Percentiles rank a stretch among this genome's conserved stretches.
Conservation (phyloP, 2,329 filamentous ascomycete genomes). For the Cytospora leucostoma region DNA sequence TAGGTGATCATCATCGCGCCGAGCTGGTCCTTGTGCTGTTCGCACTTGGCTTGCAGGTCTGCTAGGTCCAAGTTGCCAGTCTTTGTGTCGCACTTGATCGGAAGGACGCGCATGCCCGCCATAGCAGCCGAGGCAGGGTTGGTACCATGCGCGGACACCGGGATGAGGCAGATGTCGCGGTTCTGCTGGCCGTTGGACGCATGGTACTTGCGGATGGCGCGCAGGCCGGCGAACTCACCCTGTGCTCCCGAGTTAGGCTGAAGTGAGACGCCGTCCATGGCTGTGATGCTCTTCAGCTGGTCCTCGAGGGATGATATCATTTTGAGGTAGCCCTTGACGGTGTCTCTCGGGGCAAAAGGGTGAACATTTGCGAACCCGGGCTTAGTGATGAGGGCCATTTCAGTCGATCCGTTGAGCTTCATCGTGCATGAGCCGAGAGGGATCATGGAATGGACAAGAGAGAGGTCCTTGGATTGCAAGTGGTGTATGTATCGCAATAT, state of each 20-base stretch:
- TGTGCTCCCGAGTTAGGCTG: conserved; percentile 97
- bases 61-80: conserved; percentile 88
- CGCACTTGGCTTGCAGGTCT: conserved; percentile 84
- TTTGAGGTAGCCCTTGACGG: conserved; percentile 66
- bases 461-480: conserved; percentile 90
- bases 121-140: conserved; percentile 95
- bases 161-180: conserved; percentile 91
- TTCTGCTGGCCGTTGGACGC: conserved; percentile 68
- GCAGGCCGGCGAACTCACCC: conserved; percentile 89
- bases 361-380: conserved; percentile 77
- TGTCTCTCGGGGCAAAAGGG: conserved; percentile 69
- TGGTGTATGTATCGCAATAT: conserved; percentile 92
- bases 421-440: conserved; percentile 96
- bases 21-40: conserved; percentile 82
- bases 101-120: conserved; percentile 92
- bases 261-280: conserved; percentile 84
- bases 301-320: conserved; percentile 73
- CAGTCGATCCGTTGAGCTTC: conserved; percentile 93
- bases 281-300: conserved; percentile 80
- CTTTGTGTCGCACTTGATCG: conserved; percentile 83
- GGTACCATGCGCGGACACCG: conserved; percentile 91
- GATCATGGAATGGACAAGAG: conserved; percentile 95
- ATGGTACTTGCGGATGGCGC: conserved; percentile 83
- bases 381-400: conserved; percentile 86
- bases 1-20: conserved; percentile 97